Evolutionary conservation across 768 basidiomycete genomes (phyloP), one percentile per base, ranked within the genome.

Genomic region (Tubosaeta sp.): DNA sequence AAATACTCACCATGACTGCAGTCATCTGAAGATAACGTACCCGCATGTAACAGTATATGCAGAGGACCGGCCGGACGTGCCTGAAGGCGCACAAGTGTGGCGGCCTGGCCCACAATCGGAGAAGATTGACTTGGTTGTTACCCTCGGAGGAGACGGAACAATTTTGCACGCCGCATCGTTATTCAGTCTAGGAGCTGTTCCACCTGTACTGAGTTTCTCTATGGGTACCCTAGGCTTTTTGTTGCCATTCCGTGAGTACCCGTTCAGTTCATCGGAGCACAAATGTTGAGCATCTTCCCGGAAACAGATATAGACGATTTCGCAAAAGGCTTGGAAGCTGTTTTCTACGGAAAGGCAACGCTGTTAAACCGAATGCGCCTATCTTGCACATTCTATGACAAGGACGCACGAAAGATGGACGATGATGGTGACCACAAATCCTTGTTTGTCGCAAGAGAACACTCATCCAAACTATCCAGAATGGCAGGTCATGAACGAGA

Each of bases 401-500:
- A 77, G 34, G 75, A 86, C 29, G 76, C 81, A 4, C 67, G 67
- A 31, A 80, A 79, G 57, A 83, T 85, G 54, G 79, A 82, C 52
- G 75, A 74, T 22, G 79, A 86, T 61, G 85, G 86, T 86, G 75
- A 2, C 34, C 29, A 17, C 31, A 17, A n/a, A 19, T 19, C 8
- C 17, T 62, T 52, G 16, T 52, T 33, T 33, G 25, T 26, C 34
- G 16, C 19, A 29, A 35, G 46, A n/a, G 26, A 43, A 38, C 13
- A 16, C 46, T 65, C 10, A 46, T 37, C 19, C 26, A 27, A 17
- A 41, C 41, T 26, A 17, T 46, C 46, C 43, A 88, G 93, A 86
- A 57, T 94, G 90, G 87, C 94, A 95, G 68, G 95, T 95, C 34
- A 95, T 97, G 92, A 97, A 97, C 64, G 95, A 97, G 69, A 84